phyloP scores from a whole-genome alignment of 306 rosid species.

The Cicer judaicum region DNA sequence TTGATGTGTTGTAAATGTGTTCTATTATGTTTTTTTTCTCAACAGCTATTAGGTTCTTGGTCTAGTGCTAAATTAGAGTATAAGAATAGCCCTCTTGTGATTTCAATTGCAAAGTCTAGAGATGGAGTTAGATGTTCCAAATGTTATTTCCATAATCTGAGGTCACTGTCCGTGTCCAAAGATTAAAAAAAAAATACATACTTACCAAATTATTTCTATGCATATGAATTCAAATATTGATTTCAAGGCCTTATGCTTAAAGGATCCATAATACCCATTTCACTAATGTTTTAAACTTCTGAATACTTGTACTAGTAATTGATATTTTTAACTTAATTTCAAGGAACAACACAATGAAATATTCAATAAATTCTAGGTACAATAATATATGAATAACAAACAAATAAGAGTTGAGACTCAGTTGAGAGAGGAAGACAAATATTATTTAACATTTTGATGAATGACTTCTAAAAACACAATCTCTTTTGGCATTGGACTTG shows the following conservation, averaged over 20 bases:
- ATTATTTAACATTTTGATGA: constrained; percentile 26
- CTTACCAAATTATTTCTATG: not conserved
- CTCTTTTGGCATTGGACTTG: constrained; percentile 1
- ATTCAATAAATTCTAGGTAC: constrained; percentile 30
- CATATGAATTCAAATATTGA: not conserved
- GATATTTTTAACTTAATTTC: not conserved
- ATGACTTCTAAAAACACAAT: constrained; percentile 12
- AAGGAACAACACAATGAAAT: constrained; percentile 6
- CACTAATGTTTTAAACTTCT: not conserved
- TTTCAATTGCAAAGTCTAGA: not conserved
- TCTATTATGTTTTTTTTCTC: too few species aligned
- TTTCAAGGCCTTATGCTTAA: not conserved
- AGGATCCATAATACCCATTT: not conserved
- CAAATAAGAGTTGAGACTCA: not conserved
- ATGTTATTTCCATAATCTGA: not conserved
- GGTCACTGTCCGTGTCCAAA: not conserved
- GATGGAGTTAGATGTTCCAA: not conserved
- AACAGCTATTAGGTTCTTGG: too few species aligned
- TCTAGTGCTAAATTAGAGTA: not conserved
- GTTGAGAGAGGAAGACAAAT: not conserved
- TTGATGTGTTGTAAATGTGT: too few species aligned
- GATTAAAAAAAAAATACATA: not conserved
- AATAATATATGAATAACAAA: constrained; percentile 32
- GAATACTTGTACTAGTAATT: not conserved
- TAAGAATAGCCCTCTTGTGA: not conserved